Evolutionary conservation across 768 basidiomycete genomes (phyloP).

Genomic region (Dioszegia aurantiaca): DNA sequence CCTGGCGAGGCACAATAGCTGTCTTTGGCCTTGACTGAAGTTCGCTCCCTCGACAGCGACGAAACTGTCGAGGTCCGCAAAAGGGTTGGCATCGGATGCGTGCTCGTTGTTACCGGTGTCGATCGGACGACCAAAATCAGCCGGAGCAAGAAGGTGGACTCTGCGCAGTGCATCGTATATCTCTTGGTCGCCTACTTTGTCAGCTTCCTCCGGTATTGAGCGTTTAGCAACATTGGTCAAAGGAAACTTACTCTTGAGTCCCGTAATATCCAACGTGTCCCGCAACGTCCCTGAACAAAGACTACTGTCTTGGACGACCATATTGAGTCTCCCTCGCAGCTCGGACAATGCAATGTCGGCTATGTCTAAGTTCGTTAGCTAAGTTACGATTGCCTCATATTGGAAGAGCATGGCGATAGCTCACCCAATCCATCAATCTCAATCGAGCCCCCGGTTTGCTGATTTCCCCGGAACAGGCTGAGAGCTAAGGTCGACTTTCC

Average conservation of each 20-base stretch:
- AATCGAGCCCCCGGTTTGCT: slow-evolving; percentile 34
- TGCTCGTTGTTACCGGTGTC: no score
- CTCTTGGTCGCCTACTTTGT: slow-evolving; percentile 37
- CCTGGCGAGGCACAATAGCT: slow-evolving; percentile 48
- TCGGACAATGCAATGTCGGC: slow-evolving; percentile 28
- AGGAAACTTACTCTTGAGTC: slow-evolving; percentile 24
- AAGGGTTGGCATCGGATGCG: slow-evolving; percentile 24
- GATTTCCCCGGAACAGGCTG: slow-evolving; percentile 43
- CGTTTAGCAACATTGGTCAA: no score
- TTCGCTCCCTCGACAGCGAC: slow-evolving; percentile 47
- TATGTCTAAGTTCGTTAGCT: slow-evolving; percentile 30
- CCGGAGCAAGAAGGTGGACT: slow-evolving; percentile 41
- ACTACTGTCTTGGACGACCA: slow-evolving; percentile 50
- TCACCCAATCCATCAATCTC: slow-evolving; percentile 45
- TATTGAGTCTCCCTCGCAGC: slow-evolving; percentile 44
- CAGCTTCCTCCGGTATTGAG: neutral
- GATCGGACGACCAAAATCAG: slow-evolving; percentile 5
- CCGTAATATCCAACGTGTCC: slow-evolving; percentile 48
- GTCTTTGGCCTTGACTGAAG: slow-evolving; percentile 49
- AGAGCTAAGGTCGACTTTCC: slow-evolving; percentile 49
- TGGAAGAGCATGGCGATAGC: slow-evolving; percentile 4
- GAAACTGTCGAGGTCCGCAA: slow-evolving; percentile 45
- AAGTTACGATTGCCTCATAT: neutral
- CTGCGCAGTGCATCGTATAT: slow-evolving; percentile 45
- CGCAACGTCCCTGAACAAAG: slow-evolving; percentile 49